Evolutionary conservation across 345 rosid genomes (phyloP).

Genomic region (thale cress (Arabidopsis thaliana)): TAIR10.1 NC_003076.8:21231501-21232000

Average conservation of each 20-base stretch:
- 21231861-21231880: slow-evolving; percentile 65
- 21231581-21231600: slow-evolving; percentile 49
- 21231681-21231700: slow-evolving; percentile 54
- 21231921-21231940: slow-evolving; percentile 88
- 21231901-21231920: slow-evolving; percentile 70
- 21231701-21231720: slow-evolving; percentile 49
- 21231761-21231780: slow-evolving; percentile 90
- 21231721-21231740: slow-evolving; percentile 78
- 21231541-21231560: slow-evolving; percentile 50
- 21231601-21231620: slow-evolving; percentile 46
- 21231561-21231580: slow-evolving; percentile 47
- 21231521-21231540: slow-evolving; percentile 50
- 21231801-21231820: slow-evolving; percentile 64
- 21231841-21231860: slow-evolving; percentile 56
- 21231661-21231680: slow-evolving; percentile 45
- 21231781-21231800: slow-evolving; percentile 81
- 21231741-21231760: slow-evolving; percentile 90
- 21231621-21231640: slow-evolving; percentile 48
- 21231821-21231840: slow-evolving; percentile 74
- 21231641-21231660: slow-evolving; percentile 50
- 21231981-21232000: slow-evolving; percentile 79
- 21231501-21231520: slow-evolving; percentile 46
- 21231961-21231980: slow-evolving; percentile 86
- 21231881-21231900: slow-evolving; percentile 66
- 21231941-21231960: slow-evolving; percentile 91